Conservation (phyloP, 495 filamentous ascomycete genomes). For the Staphylotrichum tortipilum region DNA sequence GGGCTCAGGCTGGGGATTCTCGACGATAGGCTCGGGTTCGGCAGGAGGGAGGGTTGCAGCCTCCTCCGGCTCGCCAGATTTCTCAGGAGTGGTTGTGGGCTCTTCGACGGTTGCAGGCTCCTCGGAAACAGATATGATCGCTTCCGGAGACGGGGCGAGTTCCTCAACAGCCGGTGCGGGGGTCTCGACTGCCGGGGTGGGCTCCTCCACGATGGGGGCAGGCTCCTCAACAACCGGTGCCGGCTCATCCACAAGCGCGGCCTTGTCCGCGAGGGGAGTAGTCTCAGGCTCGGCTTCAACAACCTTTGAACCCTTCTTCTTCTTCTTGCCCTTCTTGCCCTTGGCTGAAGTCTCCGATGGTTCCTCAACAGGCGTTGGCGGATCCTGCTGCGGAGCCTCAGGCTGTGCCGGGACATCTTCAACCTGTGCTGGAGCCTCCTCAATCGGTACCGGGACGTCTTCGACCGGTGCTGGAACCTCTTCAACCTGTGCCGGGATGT, state of each 20-base stretch:
- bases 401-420: no score
- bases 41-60: no score
- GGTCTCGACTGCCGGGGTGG: not conserved
- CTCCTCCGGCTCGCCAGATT: not conserved
- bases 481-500: no score
- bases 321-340: conserved; percentile 22
- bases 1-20: not conserved
- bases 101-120: not conserved
- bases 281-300: not conserved
- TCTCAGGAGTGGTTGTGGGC: not conserved
- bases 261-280: not conserved
- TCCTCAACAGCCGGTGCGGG: not conserved
- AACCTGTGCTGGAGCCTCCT: no score
- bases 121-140: not conserved
- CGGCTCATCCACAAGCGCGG: not conserved
- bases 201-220: not conserved
- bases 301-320: conserved; percentile 1
- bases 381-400: not conserved
- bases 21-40: no score
- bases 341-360: not conserved
- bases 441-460: no score
- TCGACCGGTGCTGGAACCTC: not conserved
- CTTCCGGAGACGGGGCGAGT: not conserved
- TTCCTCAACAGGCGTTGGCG: not conserved
- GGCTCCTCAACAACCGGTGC: not conserved